phyloP scores from a whole-genome alignment of 2,329 filamentous ascomycete species.

The Talaromyces marneffei region DNA sequence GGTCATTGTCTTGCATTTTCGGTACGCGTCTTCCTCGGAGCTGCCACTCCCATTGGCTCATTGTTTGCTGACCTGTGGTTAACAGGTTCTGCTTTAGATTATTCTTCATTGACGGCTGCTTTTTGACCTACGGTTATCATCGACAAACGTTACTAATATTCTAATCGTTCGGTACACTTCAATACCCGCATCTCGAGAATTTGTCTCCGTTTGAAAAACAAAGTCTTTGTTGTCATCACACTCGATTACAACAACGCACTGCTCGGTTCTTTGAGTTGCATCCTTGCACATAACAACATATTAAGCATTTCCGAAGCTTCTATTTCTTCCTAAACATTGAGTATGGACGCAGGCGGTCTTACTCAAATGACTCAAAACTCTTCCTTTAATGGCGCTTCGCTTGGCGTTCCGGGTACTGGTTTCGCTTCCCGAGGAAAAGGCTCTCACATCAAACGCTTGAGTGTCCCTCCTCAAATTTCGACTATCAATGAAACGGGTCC shows the following conservation, averaged over 20 bases:
- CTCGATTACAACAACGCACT: constrained; percentile 2
- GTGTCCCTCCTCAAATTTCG: constrained; percentile 67
- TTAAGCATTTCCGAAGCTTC: constrained; percentile 23
- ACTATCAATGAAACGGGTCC: constrained; percentile 60
- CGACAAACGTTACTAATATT: constrained; percentile 4
- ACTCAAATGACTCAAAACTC: constrained; percentile 97
- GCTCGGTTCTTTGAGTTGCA: constrained; percentile 4
- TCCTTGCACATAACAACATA: constrained; percentile 18
- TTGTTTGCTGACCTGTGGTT: not conserved
- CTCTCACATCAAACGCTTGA: constrained; percentile 82
- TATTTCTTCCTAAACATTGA: constrained; percentile 26
- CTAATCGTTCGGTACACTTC: constrained; percentile 3
- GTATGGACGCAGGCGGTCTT: constrained; percentile 94
- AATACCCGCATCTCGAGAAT: constrained; percentile 1
- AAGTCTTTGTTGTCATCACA: constrained; percentile 2
- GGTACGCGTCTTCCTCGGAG: constrained; percentile 12
- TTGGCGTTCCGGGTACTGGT: constrained; percentile 71
- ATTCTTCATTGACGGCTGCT: constrained; percentile 6
- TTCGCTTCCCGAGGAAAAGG: constrained; percentile 82
- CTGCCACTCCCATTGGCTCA: not conserved
- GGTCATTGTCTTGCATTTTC: constrained; percentile 14
- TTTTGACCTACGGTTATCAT: constrained; percentile 5
- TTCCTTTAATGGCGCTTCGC: constrained; percentile 58
- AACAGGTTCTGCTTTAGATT: constrained; percentile 8
- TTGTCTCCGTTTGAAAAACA: not conserved